Percentiles rank a stretch among this genome's conserved stretches.
Conservation (phyloP, 176 grass and related monocot genomes). For the Otatea glauca region DNA sequence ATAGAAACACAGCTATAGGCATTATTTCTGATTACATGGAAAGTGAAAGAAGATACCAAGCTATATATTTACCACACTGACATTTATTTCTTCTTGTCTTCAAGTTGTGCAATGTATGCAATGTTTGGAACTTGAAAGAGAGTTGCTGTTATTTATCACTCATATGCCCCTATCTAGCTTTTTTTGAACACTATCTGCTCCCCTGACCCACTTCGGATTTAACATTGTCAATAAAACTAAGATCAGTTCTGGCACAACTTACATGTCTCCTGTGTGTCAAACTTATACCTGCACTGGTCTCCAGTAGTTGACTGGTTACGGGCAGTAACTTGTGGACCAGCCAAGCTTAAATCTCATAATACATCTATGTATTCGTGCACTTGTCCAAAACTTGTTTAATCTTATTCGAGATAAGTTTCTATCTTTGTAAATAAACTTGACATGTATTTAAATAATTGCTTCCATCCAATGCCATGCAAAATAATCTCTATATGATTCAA, state of each 20-base stretch:
- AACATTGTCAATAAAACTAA: conserved; percentile 23
- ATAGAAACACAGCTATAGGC: neutral
- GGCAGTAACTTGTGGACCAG: neutral
- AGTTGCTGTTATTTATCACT: conserved; percentile 7
- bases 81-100: neutral
- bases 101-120: neutral
- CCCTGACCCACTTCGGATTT: neutral
- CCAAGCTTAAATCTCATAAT: neutral
- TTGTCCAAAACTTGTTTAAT: neutral
- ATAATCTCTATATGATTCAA: neutral
- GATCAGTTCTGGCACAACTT: neutral
- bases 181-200: conserved; percentile 16
- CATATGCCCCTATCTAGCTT: neutral
- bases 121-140: conserved; percentile 17
- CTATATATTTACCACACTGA: conserved; percentile 3
- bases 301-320: neutral
- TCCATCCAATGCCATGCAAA: neutral
- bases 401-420: neutral
- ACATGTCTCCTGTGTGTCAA: conserved; percentile 7
- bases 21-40: neutral
- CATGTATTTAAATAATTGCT: neutral
- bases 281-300: conserved; percentile 15
- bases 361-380: neutral
- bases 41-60: neutral
- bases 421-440: conserved; percentile 1